Conservation (phyloP, 1,139 yeast genomes). For the Yamadazyma kanchanaburiensis region DNA sequence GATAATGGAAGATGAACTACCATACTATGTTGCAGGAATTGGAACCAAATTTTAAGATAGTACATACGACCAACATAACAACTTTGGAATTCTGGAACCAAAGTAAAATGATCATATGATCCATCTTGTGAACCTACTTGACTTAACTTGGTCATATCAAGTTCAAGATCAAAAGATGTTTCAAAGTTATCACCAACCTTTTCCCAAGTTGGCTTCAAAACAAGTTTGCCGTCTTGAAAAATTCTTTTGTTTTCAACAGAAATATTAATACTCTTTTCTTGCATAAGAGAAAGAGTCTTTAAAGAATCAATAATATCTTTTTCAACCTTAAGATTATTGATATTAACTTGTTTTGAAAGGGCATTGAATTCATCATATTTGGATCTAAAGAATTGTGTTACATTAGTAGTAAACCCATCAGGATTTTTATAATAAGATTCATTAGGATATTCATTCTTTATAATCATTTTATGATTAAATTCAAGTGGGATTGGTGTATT, state of each 20-base stretch:
- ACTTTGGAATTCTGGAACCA: constrained; percentile 40
- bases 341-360: constrained; percentile 20
- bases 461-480: constrained; percentile 38
- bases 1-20: constrained; percentile 31
- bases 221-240: constrained; percentile 2
- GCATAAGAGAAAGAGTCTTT: constrained; percentile 23
- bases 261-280: constrained; percentile 27
- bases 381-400: constrained; percentile 20
- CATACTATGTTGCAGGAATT: constrained; percentile 24
- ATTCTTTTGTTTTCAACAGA: constrained; percentile 4
- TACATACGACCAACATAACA: constrained; percentile 35
- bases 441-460: constrained; percentile 15
- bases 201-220: constrained; percentile 5
- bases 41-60: constrained; percentile 27
- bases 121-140: neutral
- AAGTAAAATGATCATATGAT: constrained; percentile 17
- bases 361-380: constrained; percentile 19
- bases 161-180: constrained; percentile 5
- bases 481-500: constrained; percentile 36
- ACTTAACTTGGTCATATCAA: constrained; percentile 7
- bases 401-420: constrained; percentile 24
- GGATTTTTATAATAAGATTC: constrained; percentile 14
- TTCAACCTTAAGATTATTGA: constrained; percentile 27
- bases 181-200: constrained; percentile 2
- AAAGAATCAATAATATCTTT: constrained; percentile 29